These are phyloP conservation scores for Pueraria montana DNA, from an alignment of 306 rosid genomes.

Conservation along the genomic window DNA sequence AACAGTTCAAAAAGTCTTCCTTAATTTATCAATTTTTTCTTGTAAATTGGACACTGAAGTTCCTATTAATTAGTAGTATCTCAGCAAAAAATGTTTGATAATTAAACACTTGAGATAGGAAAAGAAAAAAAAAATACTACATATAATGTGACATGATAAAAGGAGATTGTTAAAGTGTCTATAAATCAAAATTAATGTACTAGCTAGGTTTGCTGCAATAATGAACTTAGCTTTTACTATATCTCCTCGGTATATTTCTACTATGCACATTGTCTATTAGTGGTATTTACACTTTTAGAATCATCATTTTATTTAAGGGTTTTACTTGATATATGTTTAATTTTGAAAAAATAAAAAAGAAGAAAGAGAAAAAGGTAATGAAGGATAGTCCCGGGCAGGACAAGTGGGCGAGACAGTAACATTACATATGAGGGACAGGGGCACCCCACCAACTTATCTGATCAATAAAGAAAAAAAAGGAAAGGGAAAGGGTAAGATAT, in stretches of 20 bases:
- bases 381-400: neutral
- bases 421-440: conserved; percentile 48
- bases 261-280: no score
- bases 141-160: no score
- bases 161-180: no score
- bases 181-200: no score
- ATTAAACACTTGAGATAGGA: no score
- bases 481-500: conserved; percentile 20
- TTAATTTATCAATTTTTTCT: neutral
- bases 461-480: conserved; percentile 14
- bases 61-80: no score
- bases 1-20: neutral
- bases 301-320: no score
- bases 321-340: neutral
- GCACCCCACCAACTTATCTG: conserved; percentile 41
- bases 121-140: no score
- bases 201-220: conserved; percentile 2
- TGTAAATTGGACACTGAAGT: no score
- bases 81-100: no score
- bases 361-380: neutral
- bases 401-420: conserved; percentile 38
- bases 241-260: conserved; percentile 35
- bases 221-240: neutral
- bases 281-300: no score
- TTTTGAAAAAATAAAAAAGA: no score